phyloP scores from a whole-genome alignment of 305 asterid species.

The Solanum hybrid region DNA sequence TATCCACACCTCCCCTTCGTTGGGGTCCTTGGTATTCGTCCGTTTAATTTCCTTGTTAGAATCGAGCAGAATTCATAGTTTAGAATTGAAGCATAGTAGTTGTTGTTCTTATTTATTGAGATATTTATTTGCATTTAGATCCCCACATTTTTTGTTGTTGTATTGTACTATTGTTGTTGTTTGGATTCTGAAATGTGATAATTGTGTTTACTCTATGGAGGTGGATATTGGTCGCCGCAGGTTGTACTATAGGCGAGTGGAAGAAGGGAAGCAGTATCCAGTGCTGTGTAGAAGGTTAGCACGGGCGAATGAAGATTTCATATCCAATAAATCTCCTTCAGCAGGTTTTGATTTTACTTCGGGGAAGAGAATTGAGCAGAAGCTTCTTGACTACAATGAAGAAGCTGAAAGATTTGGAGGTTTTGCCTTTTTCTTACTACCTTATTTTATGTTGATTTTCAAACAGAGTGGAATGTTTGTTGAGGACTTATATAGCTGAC shows the following conservation, averaged over 20 bases:
- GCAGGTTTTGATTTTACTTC: conserved; percentile 90
- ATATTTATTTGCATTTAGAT: neutral
- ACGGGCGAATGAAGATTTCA: conserved; percentile 64
- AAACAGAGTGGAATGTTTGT: neutral
- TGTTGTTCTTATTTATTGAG: neutral
- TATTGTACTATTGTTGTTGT: neutral
- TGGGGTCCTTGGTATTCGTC: conserved; percentile 89
- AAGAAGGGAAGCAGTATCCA: conserved; percentile 89
- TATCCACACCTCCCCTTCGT: conserved; percentile 78
- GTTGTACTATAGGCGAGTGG: conserved; percentile 85
- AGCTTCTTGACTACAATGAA: conserved; percentile 79
- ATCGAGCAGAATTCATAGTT: neutral
- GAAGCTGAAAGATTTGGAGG: conserved; percentile 97
- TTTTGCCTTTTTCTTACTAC: conserved; percentile 10
- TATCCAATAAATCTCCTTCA: conserved; percentile 75
- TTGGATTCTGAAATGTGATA: conserved; percentile 10
- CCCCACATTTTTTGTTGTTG: neutral
- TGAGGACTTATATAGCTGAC: neutral
- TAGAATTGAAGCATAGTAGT: neutral
- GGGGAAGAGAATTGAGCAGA: conserved; percentile 87
- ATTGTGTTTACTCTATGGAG: conserved; percentile 9
- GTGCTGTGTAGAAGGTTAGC: conserved; percentile 86
- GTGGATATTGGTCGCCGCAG: conserved; percentile 34
- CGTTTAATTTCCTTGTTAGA: neutral
- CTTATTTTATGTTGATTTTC: neutral